Base-by-base conservation (phyloP, 192 early-diverging fungal genomes). In the Phlyctochytrium bullatum region DNA sequence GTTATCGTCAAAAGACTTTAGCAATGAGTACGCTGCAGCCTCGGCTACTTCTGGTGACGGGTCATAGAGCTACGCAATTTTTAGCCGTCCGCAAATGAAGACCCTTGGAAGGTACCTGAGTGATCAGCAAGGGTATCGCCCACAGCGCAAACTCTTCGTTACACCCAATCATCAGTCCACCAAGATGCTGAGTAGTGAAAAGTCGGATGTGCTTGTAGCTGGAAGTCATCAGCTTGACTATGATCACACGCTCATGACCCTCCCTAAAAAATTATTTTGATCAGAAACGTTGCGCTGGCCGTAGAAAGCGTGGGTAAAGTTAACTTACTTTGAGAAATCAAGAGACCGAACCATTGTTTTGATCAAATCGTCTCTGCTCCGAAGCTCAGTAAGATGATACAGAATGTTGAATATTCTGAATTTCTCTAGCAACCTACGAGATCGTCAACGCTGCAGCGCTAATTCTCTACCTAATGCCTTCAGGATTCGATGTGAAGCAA, bases 211-310 rank as follows among this genome's bases (percentile, higher is more conserved):
- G 81, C 69, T 93, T 92, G 64, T 94, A 90, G 0, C 90, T 89
- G 3, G 89, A 91, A 1, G 91, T 91, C 86, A 93, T 88, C 16
- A 94, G 76, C 70, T 94, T 94, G 30, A 89, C 90, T 2, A 94
- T 66, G 2, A 94, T 76, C 2, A 92, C 82, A 3, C 92, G 81
- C 0, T 89, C 83, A 73, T 94, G 92, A 0, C 89, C 91, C 62
- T 94, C 91, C 36, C 88, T 89, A 66, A 25, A 65, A 34, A 3
- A 25, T 25, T n/a, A n/a, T n/a, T n/a, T n/a, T n/a, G n/a, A 53
- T 29, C 31, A 29, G 50, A 10, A 4, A 0, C 2, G 2, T 2
- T 14, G 28, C 14, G 30, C 17, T 29, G 50, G 14, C 25, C 24
- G 35, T 4, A 31, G 31, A 30, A 30, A 16, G 35, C 2, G 62